Percentiles rank a stretch among this genome's conserved stretches.
Evolutionary conservation across 1,284 basidiomycete species (phyloP).

Genomic region (Meira miltonrushii): DNA sequence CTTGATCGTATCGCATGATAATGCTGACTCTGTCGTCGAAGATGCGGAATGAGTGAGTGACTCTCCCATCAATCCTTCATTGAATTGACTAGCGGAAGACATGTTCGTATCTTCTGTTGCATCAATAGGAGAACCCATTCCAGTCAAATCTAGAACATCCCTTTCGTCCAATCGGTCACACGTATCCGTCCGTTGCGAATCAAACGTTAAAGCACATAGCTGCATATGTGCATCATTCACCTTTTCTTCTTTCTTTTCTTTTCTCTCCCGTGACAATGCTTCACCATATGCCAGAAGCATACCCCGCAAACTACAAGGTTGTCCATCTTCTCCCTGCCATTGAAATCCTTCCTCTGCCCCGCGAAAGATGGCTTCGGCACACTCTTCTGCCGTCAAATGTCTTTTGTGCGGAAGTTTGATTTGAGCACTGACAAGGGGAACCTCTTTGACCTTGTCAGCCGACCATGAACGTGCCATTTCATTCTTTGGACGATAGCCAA

Average conservation of each 20-base stretch:
- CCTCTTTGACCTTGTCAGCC: slow-evolving; percentile 3
- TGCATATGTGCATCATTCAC: background rate
- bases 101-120: too few relatives aligned
- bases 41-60: too few relatives aligned
- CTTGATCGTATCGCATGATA: too few relatives aligned
- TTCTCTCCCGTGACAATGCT: slow-evolving; percentile 28
- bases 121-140: too few relatives aligned
- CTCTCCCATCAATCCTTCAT: too few relatives aligned
- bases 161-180: too few relatives aligned
- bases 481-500: background rate
- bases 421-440: background rate
- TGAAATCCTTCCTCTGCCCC: slow-evolving; percentile 16
- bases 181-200: background rate
- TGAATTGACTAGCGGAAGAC: too few relatives aligned
- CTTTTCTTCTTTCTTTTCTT: background rate
- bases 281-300: slow-evolving; percentile 39
- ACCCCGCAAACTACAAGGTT: slow-evolving; percentile 20
- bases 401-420: background rate
- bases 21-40: too few relatives aligned
- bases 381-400: slow-evolving; percentile 22
- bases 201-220: background rate
- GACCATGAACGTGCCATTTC: background rate
- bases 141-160: too few relatives aligned
- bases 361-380: slow-evolving; percentile 32
- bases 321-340: slow-evolving; percentile 21